Evolutionary conservation across 164 flowering plant genomes (phyloP).

Genomic region (Vitis riparia): DNA sequence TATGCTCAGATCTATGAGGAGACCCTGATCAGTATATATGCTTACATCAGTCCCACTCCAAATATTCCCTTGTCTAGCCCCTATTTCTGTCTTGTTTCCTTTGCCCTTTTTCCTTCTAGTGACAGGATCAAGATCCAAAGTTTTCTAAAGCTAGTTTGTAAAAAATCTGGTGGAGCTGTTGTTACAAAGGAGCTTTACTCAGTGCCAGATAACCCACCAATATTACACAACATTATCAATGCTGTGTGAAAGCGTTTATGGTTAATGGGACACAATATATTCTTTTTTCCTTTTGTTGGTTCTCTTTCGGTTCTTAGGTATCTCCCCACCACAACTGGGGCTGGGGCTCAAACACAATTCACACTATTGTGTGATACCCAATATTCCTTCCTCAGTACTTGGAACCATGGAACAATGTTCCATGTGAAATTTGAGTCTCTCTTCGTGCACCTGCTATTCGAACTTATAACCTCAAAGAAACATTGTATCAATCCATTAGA

Average conservation of each 20-base stretch:
- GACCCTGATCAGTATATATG: constrained; percentile 53
- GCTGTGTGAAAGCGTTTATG: constrained; percentile 11
- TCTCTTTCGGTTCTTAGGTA: no score
- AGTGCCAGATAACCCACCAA: constrained; percentile 45
- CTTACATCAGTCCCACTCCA: constrained; percentile 74
- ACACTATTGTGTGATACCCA: no score
- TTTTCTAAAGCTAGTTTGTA: no score
- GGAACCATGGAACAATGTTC: no score
- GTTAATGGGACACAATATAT: constrained; percentile 34
- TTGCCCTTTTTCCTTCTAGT: constrained; percentile 18
- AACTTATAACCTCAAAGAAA: no score
- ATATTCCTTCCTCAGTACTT: no score
- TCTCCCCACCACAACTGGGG: no score
- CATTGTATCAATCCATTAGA: no score
- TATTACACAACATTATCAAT: constrained; percentile 27
- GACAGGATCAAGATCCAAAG: constrained; percentile 41
- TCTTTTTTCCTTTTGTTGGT: no score
- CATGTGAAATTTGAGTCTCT: no score
- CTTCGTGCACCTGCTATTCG: no score
- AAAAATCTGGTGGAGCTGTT: constrained; percentile 22
- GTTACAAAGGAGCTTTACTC: constrained; percentile 38
- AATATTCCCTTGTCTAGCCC: constrained; percentile 57
- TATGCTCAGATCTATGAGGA: constrained; percentile 65
- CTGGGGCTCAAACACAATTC: no score
- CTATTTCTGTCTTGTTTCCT: constrained; percentile 11